These are phyloP conservation scores for Fusarium heterosporum DNA, from an alignment of 2,329 filamentous ascomycete species.

Conservation along the genomic window DNA sequence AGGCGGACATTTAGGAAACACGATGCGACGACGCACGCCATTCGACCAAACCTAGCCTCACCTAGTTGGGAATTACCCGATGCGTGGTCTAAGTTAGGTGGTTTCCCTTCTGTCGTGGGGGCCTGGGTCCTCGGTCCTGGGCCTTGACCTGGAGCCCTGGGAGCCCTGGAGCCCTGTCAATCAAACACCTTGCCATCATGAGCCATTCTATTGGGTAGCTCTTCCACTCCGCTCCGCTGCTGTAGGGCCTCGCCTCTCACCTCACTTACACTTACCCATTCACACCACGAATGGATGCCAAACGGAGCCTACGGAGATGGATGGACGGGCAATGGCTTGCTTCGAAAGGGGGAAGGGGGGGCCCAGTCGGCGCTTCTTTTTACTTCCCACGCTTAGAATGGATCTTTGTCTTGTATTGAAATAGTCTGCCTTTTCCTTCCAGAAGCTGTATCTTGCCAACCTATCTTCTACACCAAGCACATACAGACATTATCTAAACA, in stretches of 20 bases:
- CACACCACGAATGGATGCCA: slow-evolving; percentile 27
- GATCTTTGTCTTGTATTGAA: slow-evolving; percentile 24
- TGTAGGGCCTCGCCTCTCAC: slow-evolving; percentile 5
- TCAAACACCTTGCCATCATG: slow-evolving; percentile 46
- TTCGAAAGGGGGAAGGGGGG: slow-evolving; percentile 19
- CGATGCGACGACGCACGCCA: slow-evolving; percentile 39
- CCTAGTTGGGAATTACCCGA: slow-evolving; percentile 44
- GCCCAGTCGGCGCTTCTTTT: slow-evolving; percentile 34
- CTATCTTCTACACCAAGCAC: not conserved
- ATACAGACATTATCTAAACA: slow-evolving; percentile 2
- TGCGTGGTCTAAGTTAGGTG: too few relatives aligned
- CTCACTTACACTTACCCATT: too few relatives aligned
- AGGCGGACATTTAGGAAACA: slow-evolving; percentile 30
- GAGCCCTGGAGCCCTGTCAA: slow-evolving; percentile 46
- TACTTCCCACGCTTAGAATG: slow-evolving; percentile 22
- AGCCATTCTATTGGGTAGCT: slow-evolving; percentile 45
- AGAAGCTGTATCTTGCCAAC: slow-evolving; percentile 15
- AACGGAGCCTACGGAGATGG: slow-evolving; percentile 42
- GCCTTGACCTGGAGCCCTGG: too few relatives aligned
- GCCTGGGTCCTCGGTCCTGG: too few relatives aligned
- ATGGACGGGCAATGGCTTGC: slow-evolving; percentile 1
- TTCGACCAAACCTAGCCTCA: slow-evolving; percentile 38
- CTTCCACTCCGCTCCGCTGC: not conserved
- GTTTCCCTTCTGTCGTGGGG: slow-evolving; percentile 42
- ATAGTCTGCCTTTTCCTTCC: slow-evolving; percentile 29